Evolutionary conservation across 2,329 filamentous ascomycete genomes (phyloP).

Genomic region (Polytolypa hystricis): DNA sequence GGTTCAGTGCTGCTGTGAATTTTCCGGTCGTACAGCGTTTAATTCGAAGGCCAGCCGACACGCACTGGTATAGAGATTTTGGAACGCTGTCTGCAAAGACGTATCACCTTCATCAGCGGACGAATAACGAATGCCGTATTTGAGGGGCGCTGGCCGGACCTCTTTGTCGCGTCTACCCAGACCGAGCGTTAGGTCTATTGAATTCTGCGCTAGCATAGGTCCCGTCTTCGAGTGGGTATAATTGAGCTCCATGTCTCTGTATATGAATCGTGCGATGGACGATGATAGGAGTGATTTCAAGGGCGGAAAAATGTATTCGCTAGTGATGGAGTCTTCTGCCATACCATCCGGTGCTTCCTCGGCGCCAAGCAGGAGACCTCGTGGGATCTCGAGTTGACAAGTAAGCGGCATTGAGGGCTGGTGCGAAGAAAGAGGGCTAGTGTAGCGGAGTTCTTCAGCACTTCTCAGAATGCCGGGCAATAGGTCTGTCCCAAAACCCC

Average conservation of each 20-base stretch:
- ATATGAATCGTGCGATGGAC: slow-evolving; percentile 22
- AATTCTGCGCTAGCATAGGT: slow-evolving; percentile 20
- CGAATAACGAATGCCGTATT: background rate
- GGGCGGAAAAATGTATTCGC: slow-evolving; percentile 26
- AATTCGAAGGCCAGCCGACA: slow-evolving; percentile 29
- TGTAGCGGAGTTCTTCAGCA: slow-evolving; percentile 15
- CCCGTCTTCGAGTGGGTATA: slow-evolving; percentile 24
- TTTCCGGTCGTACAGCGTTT: slow-evolving; percentile 12
- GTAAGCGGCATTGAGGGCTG: slow-evolving; percentile 20
- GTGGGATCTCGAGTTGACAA: slow-evolving; percentile 22
- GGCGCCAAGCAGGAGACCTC: slow-evolving; percentile 10
- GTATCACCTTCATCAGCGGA: slow-evolving; percentile 4
- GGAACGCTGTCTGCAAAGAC: slow-evolving; percentile 18
- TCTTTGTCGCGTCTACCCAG: slow-evolving; percentile 13
- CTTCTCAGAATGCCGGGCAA: slow-evolving; percentile 15
- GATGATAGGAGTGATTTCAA: slow-evolving; percentile 20
- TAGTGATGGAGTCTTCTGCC: slow-evolving; percentile 15
- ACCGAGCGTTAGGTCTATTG: slow-evolving; percentile 22
- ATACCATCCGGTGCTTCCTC: background rate
- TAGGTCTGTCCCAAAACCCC: slow-evolving; percentile 1
- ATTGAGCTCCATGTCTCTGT: slow-evolving; percentile 21
- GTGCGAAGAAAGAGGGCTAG: slow-evolving; percentile 4
- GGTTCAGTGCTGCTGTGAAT: too few relatives aligned
- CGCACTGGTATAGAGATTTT: slow-evolving; percentile 26
- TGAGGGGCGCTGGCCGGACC: slow-evolving; percentile 1